These are phyloP conservation scores for Irpex sp. DNA, from an alignment of 1,284 basidiomycete species.

Conservation along the genomic window DNA sequence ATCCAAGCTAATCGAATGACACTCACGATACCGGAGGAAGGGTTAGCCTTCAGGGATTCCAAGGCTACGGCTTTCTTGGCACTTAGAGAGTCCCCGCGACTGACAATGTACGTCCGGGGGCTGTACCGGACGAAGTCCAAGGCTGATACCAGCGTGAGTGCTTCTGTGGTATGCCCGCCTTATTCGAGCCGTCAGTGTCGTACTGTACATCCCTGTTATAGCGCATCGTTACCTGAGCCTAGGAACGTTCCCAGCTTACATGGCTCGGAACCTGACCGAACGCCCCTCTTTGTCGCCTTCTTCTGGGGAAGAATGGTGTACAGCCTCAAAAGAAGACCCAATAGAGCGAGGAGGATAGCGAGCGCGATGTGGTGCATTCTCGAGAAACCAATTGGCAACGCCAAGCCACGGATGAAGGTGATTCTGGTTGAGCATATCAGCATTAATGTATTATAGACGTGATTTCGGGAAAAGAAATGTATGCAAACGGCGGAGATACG, in stretches of 20 bases:
- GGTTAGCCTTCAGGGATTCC: constrained; percentile 44
- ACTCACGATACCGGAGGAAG: constrained; percentile 19
- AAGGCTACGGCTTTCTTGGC: constrained; percentile 65
- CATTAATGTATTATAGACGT: not conserved
- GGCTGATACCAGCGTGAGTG: constrained; percentile 70
- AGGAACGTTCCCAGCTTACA: constrained; percentile 59
- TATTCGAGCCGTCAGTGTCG: constrained; percentile 6
- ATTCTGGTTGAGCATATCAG: not conserved
- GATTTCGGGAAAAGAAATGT: not conserved
- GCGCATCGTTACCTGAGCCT: constrained; percentile 49
- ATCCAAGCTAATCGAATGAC: constrained; percentile 11
- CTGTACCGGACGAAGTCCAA: constrained; percentile 77
- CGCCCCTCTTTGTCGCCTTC: not conserved
- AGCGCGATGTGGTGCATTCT: constrained; percentile 1
- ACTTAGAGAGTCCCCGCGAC: constrained; percentile 81
- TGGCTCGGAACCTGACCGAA: constrained; percentile 19
- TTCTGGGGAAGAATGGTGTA: constrained; percentile 8
- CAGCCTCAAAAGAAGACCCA: constrained; percentile 6
- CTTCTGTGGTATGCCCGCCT: constrained; percentile 97
- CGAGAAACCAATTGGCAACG: not conserved
- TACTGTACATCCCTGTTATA: not conserved
- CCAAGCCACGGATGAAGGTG: not conserved
- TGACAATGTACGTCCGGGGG: constrained; percentile 80
- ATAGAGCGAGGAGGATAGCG: constrained; percentile 1
- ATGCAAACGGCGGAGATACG: not conserved